Evolutionary conservation across 176 grass and related monocot genomes (phyloP), one percentile per base, ranked within the genome.

Genomic region (Oryza brachyantha): DNA sequence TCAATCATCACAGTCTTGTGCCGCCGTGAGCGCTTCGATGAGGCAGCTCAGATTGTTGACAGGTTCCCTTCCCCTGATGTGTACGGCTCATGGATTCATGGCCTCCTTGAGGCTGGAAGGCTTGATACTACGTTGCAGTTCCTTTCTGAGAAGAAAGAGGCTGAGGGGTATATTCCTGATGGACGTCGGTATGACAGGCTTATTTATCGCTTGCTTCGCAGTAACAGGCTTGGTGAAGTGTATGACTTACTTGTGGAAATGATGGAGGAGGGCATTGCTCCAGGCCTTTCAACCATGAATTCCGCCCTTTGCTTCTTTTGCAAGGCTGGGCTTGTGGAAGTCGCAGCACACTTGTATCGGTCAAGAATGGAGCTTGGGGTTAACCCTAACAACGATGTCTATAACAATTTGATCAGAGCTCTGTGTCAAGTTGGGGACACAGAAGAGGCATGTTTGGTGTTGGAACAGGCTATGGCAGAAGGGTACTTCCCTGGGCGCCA

Each of bases 281-380:
- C 92, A 27, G 86, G 84, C 61, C 80, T 43, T 25, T 32, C 70
- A 25, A 92, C 92, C 13, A 98, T 98, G 96, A 92, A 90, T 78
- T 82, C 92, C 21, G 54, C 79, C 1, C 92, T 98, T 73, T 86
- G 96, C 71, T 98, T 98, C 86, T 94, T 98, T 83, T 98, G 96
- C 84, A 98, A 98, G 61, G 92, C 96, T 16, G 96, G 96, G 26
- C 83, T 98, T 68, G 96, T 95, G 25, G 96, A 98, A 80, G 90
- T 94, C 13, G 92, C 96, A 5, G 61, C 85, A 35, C 68, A 93
- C 66, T 83, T 98, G 52, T 98, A 94, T 80, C 81, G 77, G 65
- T 92, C 87, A 13, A 85, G 90, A 62, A 57, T 65, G 74, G 90
- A 98, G 16, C 85, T 98, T 26, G 96, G 96, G 35, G 85, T 98